phyloP scores from a whole-genome alignment of 2,329 filamentous ascomycete genomes.

The Beauveria sp. region DNA sequence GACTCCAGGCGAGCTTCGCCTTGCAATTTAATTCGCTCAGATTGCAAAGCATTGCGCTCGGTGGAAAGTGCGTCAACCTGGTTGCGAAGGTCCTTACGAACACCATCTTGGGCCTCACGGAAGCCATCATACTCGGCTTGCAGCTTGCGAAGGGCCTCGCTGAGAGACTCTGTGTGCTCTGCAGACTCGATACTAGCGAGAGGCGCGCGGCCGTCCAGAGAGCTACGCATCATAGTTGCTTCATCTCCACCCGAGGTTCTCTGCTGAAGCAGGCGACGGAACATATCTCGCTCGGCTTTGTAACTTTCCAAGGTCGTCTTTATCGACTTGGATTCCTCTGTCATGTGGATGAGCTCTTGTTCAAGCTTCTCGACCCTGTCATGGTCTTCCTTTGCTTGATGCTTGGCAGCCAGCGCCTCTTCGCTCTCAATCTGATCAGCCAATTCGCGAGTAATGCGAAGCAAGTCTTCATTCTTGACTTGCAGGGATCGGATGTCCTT shows the following conservation, averaged over 20 bases:
- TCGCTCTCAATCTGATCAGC: conserved; percentile 87
- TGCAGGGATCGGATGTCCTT: conserved; percentile 78
- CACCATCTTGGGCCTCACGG: conserved; percentile 74
- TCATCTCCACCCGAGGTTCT: conserved; percentile 53
- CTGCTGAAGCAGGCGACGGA: conserved; percentile 86
- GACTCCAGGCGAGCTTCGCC: conserved; percentile 76
- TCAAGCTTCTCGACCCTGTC: conserved; percentile 68
- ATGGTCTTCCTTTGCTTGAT: conserved; percentile 55
- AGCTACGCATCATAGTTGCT: conserved; percentile 63
- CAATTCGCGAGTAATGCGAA: conserved; percentile 75
- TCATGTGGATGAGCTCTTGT: conserved; percentile 64
- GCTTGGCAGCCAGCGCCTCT: conserved; percentile 64
- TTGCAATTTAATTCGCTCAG: conserved; percentile 69
- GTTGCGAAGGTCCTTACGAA: conserved; percentile 73
- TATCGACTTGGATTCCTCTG: conserved; percentile 78
- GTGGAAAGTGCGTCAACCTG: conserved; percentile 75
- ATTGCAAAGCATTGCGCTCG: conserved; percentile 76
- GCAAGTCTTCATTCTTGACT: conserved; percentile 76
- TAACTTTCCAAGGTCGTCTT: conserved; percentile 84
- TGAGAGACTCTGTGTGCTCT: conserved; percentile 55
- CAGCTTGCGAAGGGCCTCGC: conserved; percentile 74
- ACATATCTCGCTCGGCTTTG: conserved; percentile 94
- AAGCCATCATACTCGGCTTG: conserved; percentile 87
- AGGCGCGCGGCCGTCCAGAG: conserved; percentile 53
- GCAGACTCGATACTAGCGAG: conserved; percentile 50